Evolutionary conservation across 495 filamentous ascomycete species (phyloP).

Genomic region (Staphylotrichum longicolle): DNA sequence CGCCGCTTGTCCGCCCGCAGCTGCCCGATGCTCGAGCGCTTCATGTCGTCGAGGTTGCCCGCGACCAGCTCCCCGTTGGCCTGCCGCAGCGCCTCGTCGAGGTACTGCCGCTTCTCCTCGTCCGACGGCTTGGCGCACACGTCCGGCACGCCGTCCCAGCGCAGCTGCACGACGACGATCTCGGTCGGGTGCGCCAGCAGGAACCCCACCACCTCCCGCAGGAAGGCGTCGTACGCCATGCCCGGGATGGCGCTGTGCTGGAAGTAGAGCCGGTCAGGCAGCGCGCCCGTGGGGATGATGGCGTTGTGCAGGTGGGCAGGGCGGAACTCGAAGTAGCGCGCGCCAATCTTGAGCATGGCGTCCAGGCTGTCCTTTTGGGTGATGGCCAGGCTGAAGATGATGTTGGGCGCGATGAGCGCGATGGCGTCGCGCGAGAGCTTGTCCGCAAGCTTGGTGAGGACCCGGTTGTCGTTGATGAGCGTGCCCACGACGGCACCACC

Average conservation of each 20-base stretch:
- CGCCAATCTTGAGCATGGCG: constrained; percentile 48
- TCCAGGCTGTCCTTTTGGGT: constrained; percentile 53
- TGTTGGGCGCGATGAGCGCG: constrained; percentile 46
- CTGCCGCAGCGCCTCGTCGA: constrained; percentile 38
- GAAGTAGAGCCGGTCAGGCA: constrained; percentile 52
- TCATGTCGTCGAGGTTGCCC: constrained; percentile 41
- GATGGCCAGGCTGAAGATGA: constrained; percentile 52
- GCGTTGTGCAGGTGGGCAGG: constrained; percentile 48
- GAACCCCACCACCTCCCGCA: constrained; percentile 46
- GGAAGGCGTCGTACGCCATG: constrained; percentile 50
- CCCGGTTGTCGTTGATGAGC: constrained; percentile 33
- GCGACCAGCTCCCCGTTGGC: constrained; percentile 33
- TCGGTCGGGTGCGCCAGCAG: constrained; percentile 45
- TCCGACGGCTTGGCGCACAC: constrained; percentile 46
- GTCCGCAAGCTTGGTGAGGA: constrained; percentile 34
- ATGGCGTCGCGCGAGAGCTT: constrained; percentile 38
- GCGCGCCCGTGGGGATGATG: constrained; percentile 35
- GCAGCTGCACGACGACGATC: constrained; percentile 52
- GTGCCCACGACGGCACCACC: constrained; percentile 41
- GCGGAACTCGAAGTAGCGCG: constrained; percentile 56
- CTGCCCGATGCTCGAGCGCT: constrained; percentile 36
- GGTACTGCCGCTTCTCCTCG: constrained; percentile 42
- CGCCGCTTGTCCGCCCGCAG: constrained; percentile 44
- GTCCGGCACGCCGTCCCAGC: constrained; percentile 53
- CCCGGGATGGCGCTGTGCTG: constrained; percentile 55